Evolutionary conservation across 352 stramenopile genomes (phyloP).

Genomic region (Phytophthora sp.): DNA sequence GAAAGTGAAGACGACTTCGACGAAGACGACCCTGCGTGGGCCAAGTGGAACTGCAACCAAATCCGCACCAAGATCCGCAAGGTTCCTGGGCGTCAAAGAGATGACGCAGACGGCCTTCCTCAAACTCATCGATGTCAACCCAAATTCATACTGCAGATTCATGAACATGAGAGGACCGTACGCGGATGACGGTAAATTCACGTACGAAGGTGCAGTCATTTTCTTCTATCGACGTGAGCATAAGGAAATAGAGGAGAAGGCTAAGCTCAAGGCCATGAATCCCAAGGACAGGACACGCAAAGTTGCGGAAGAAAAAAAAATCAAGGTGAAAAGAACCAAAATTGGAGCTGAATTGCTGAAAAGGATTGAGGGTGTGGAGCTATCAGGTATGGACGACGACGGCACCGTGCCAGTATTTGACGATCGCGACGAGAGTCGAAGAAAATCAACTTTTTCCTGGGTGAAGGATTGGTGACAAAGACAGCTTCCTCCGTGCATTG

Average conservation of each 20-base stretch:
- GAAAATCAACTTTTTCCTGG: constrained; percentile 49
- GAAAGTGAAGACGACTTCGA: constrained; percentile 3
- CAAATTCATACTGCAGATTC: constrained; percentile 47
- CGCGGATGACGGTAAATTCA: constrained; percentile 35
- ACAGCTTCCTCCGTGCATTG: constrained; percentile 37
- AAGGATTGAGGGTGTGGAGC: constrained; percentile 40
- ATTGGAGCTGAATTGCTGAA: constrained; percentile 35
- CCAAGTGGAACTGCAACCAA: constrained; percentile 44
- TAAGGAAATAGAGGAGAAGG: constrained; percentile 28
- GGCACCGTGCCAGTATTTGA: constrained; percentile 53
- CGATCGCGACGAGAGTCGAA: constrained; percentile 58
- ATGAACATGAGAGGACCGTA: constrained; percentile 47
- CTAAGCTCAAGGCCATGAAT: constrained; percentile 13
- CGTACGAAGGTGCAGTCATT: constrained; percentile 35
- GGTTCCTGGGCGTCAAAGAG: constrained; percentile 45
- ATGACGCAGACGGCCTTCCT: constrained; percentile 57
- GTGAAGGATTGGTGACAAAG: constrained; percentile 43
- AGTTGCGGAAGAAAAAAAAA: constrained; percentile 4
- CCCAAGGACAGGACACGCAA: constrained; percentile 27
- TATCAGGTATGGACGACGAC: constrained; percentile 25
- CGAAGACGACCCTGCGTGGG: not conserved
- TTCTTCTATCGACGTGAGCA: constrained; percentile 47
- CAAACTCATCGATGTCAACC: constrained; percentile 38
- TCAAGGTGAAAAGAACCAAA: constrained; percentile 35
- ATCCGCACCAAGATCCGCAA: constrained; percentile 45